phyloP scores from a whole-genome alignment of 1,139 yeast genomes.

The Candida tropicalis region DNA sequence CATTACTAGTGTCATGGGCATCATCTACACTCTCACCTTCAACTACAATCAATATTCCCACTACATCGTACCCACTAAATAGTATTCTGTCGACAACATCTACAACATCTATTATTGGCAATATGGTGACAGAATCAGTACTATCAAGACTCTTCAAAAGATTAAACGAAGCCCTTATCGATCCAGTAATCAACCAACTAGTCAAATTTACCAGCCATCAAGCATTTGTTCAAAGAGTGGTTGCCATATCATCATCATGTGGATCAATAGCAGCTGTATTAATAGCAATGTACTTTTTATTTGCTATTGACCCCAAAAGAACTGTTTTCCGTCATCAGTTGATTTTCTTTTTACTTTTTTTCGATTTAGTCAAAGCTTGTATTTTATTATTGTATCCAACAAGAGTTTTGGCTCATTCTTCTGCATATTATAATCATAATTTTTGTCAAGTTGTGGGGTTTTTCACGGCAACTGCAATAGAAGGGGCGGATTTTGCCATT shows the following conservation, averaged over 20 bases:
- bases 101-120: slow-evolving; percentile 1
- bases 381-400: slow-evolving; percentile 74
- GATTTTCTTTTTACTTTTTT: slow-evolving; percentile 64
- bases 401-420: slow-evolving; percentile 50
- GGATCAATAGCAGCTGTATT: slow-evolving; percentile 59
- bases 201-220: slow-evolving; percentile 28
- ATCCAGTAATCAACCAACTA: slow-evolving; percentile 22
- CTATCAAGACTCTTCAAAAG: slow-evolving; percentile 8
- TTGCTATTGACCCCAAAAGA: slow-evolving; percentile 63
- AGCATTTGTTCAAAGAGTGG: slow-evolving; percentile 41
- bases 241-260: slow-evolving; percentile 61
- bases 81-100: neutral
- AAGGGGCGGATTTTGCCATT: slow-evolving; percentile 88
- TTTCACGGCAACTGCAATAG: slow-evolving; percentile 79
- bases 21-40: neutral
- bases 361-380: slow-evolving; percentile 76
- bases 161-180: neutral
- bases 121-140: neutral
- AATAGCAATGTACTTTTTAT: slow-evolving; percentile 53
- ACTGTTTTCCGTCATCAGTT: slow-evolving; percentile 72
- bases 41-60: slow-evolving; percentile 1
- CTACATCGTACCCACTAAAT: no score
- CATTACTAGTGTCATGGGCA: neutral
- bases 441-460: slow-evolving; percentile 81
- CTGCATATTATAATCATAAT: slow-evolving; percentile 53